phyloP scores from a whole-genome alignment of 2,329 filamentous ascomycete genomes.

The Chalaropsis ovoidea region DNA sequence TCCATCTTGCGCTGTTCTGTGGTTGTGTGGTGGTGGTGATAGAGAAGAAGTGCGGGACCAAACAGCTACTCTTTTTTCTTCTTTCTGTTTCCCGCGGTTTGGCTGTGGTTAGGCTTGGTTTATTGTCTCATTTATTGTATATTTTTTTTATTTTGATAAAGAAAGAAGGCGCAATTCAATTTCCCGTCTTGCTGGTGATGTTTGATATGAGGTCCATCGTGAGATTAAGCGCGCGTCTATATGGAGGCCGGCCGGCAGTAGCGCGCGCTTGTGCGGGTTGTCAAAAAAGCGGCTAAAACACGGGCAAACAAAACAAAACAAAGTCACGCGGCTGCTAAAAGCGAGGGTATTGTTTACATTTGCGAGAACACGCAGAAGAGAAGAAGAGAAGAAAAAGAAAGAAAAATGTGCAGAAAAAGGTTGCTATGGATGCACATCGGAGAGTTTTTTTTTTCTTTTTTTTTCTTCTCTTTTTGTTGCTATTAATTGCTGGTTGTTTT shows the following conservation, averaged over 20 bases:
- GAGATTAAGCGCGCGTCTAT: not conserved
- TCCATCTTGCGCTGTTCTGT: not conserved
- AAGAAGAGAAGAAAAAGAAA: not conserved
- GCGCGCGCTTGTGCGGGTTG: not conserved
- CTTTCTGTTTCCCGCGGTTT: too few species aligned
- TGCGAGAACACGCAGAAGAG: too few species aligned
- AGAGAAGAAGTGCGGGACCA: not conserved
- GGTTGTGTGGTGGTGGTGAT: not conserved
- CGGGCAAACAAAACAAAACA: not conserved
- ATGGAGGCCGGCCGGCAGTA: not conserved
- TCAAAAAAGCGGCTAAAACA: slow-evolving; percentile 1
- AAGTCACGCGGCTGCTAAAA: not conserved
- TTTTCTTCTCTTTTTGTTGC: too few species aligned
- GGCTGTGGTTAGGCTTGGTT: not conserved
- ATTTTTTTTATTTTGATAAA: not conserved
- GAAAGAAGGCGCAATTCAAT: not conserved
- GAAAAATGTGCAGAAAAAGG: not conserved
- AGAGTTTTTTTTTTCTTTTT: too few species aligned
- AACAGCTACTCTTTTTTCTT: not conserved
- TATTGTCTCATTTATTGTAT: not conserved
- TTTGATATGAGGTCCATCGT: not conserved
- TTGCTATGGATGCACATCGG: too few species aligned
- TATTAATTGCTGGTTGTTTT: too few species aligned
- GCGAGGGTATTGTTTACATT: too few species aligned
- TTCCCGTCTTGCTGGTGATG: too few species aligned